A percentile compares a stretch with the other conserved stretches of the same genome.
Evolutionary conservation across 2,329 filamentous ascomycete species (phyloP).

Genomic region (Neonectria hederae): DNA sequence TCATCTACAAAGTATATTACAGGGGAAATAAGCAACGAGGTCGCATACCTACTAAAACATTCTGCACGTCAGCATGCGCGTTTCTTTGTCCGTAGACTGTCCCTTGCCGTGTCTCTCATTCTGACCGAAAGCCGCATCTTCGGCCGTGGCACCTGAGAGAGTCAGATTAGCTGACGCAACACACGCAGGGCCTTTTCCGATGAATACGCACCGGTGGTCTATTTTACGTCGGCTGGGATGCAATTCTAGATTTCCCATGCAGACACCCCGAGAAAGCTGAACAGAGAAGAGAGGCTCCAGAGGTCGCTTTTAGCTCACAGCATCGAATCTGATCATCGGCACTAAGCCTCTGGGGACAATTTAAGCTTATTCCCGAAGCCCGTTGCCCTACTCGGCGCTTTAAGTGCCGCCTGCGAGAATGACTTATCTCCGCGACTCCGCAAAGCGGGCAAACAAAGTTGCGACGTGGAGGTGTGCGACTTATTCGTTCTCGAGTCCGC

Average conservation of each 20-base stretch:
- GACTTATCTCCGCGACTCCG: constrained; percentile 14
- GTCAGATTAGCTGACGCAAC: no score
- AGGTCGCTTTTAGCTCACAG: constrained; percentile 18
- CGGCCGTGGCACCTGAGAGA: not conserved
- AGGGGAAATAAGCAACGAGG: not conserved
- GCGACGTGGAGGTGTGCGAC: not conserved
- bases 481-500: not conserved
- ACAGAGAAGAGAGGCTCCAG: not conserved
- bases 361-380: constrained; percentile 25
- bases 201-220: not conserved
- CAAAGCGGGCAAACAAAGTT: not conserved
- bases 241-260: not conserved
- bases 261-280: not conserved
- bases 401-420: not conserved
- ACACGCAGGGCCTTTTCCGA: not conserved
- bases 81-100: not conserved
- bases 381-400: not conserved
- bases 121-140: not conserved
- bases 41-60: not conserved
- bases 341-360: constrained; percentile 13
- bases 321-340: constrained; percentile 4
- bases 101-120: not conserved
- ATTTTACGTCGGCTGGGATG: not conserved
- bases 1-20: not conserved
- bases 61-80: not conserved